Percentiles rank a stretch among this genome's conserved stretches.
Evolutionary conservation across 2,329 filamentous ascomycete genomes (phyloP).

Genomic region (Arthrobotrys sinensis): DNA sequence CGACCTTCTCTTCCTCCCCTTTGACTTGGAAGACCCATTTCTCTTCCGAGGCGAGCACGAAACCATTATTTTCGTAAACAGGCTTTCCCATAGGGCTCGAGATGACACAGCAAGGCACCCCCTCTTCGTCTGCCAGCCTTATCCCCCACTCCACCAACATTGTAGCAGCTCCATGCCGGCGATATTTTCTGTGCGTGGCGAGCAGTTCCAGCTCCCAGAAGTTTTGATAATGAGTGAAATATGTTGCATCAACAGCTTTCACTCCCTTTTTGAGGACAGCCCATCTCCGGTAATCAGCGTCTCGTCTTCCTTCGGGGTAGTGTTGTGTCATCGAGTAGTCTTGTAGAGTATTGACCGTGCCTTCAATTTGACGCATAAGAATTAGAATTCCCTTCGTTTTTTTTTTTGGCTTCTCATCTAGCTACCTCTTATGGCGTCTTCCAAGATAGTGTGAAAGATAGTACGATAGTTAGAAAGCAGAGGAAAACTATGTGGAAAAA

Average conservation of each 20-base stretch:
- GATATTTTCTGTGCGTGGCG: constrained; percentile 51
- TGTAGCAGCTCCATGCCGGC: constrained; percentile 54
- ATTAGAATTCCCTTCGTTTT: constrained; percentile 36
- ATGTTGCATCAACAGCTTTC: constrained; percentile 51
- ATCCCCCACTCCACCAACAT: constrained; percentile 58
- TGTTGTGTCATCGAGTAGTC: constrained; percentile 59
- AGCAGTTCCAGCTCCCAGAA: constrained; percentile 57
- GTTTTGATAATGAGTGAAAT: constrained; percentile 47
- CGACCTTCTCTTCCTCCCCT: constrained; percentile 55
- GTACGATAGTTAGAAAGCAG: constrained; percentile 31
- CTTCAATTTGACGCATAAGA: constrained; percentile 44
- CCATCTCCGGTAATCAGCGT: constrained; percentile 57
- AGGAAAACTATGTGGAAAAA: constrained; percentile 12
- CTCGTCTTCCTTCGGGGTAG: constrained; percentile 52
- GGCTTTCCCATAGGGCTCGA: constrained; percentile 57
- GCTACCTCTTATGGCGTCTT: background rate
- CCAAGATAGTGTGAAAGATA: constrained; percentile 1
- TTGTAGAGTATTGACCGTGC: constrained; percentile 56
- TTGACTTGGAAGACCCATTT: constrained; percentile 60
- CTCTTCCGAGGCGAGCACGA: constrained; percentile 53
- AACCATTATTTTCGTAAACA: constrained; percentile 56
- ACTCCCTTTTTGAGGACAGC: constrained; percentile 52
- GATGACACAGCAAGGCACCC: constrained; percentile 58
- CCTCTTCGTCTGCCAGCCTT: constrained; percentile 55
- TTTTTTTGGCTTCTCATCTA: background rate